Base-by-base conservation (phyloP, 2,329 filamentous ascomycete genomes). In the Cladosporium austrohemisphaericum region DNA sequence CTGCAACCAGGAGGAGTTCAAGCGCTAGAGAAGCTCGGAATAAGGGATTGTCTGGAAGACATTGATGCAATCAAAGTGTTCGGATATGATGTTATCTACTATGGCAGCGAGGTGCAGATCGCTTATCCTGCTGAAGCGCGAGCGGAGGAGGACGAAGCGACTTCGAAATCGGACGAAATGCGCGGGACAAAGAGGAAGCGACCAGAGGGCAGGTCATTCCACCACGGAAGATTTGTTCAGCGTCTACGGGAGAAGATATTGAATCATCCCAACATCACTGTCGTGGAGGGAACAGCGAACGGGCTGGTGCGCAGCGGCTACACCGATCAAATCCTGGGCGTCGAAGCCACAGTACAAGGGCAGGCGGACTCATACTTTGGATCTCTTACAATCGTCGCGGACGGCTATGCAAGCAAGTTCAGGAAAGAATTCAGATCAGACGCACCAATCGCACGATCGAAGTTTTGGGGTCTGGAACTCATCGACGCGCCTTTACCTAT, bases 371-470 rank as follows among this genome's bases (percentile, higher is more conserved):
- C 71, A 53, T 98, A 88, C 74, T 96, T 97, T 64, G 93, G 84
- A 50, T 78, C 86, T 55, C 75, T 98, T 54, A 98, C 92, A 18
- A 83, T 98, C 56, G 80, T 93, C 32, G 88, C 89, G 41, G 92
- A 98, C 70, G 93, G 93, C 54, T 98, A 97, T 68, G 83, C 83
- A 50, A 95, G 88, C 63, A 91, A 86, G 63, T 96, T 97, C 74
- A 84, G 93, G 58, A 92, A 92, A 68, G 77, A 86, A 55, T 82
- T 88, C 64, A 80, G 91, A 51, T 72, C 74, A 22, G 77, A 80
- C 51, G 71, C 76, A 1, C 88, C 92, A 5, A 67, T 85, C 41
- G 81, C 88, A 38, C 84, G 84, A 62, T 91, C 85, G 62, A 93
- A 89, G 71, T 98, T 98, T 73, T 97, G 88, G 74, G 93, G 85